Percentiles rank a stretch among this genome's conserved stretches.
phyloP scores from a whole-genome alignment of 768 basidiomycete genomes.

The Mycena venus region DNA sequence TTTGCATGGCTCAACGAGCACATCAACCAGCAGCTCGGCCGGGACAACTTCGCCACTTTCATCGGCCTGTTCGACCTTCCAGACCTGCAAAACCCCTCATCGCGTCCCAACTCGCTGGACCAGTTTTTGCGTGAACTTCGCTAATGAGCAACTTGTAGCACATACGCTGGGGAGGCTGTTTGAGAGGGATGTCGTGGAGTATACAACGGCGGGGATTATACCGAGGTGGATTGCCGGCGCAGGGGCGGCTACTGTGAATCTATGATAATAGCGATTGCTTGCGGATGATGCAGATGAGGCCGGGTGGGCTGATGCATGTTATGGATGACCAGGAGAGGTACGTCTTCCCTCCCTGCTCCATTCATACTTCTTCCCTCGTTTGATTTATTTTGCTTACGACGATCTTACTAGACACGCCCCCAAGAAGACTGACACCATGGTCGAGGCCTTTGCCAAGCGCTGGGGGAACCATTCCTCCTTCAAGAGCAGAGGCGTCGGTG shows the following conservation, averaged over 20 bases:
- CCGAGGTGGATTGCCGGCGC: slow-evolving; percentile 69
- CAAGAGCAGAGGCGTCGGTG: slow-evolving; percentile 79
- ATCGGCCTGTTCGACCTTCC: slow-evolving; percentile 96
- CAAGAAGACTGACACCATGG: slow-evolving; percentile 96
- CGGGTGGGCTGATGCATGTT: slow-evolving; percentile 95
- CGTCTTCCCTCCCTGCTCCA: no score
- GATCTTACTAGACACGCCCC: no score
- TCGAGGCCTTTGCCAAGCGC: slow-evolving; percentile 93
- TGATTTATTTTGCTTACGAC: no score
- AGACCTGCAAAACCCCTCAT: slow-evolving; percentile 91
- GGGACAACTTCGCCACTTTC: slow-evolving; percentile 92
- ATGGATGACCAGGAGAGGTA: slow-evolving; percentile 98
- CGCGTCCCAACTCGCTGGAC: slow-evolving; percentile 92
- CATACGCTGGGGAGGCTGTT: slow-evolving; percentile 87
- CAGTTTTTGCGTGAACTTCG: slow-evolving; percentile 97
- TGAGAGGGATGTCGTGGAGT: slow-evolving; percentile 86
- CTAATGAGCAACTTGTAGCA: slow-evolving; percentile 90
- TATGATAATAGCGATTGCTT: slow-evolving; percentile 95
- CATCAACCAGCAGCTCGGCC: slow-evolving; percentile 95
- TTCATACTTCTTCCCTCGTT: no score
- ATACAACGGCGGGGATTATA: slow-evolving; percentile 82
- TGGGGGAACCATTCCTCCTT: slow-evolving; percentile 96
- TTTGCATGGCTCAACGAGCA: slow-evolving; percentile 98
- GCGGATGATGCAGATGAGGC: slow-evolving; percentile 85
- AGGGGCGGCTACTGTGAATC: slow-evolving; percentile 70